Conservation (phyloP, 2,329 filamentous ascomycete genomes). For the Aschersonia sp. region DNA sequence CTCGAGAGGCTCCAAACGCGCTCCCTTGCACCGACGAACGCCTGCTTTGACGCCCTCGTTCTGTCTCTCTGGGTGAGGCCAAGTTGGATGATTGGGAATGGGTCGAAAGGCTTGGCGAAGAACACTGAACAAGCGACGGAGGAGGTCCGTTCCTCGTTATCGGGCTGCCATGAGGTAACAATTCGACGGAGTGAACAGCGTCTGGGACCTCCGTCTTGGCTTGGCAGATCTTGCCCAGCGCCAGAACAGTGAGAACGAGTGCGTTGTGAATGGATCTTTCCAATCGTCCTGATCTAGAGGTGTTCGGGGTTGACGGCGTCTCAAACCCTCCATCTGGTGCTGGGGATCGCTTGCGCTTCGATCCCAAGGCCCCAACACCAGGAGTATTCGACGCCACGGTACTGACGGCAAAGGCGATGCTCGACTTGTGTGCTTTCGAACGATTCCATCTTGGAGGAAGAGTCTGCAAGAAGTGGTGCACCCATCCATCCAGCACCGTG, state of each 20-base stretch:
- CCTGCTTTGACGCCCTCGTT: constrained; percentile 29
- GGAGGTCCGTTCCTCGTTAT: constrained; percentile 34
- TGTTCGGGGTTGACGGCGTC: constrained; percentile 13
- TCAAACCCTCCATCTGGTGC: constrained; percentile 18
- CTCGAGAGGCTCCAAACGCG: constrained; percentile 8
- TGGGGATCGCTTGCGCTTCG: constrained; percentile 44
- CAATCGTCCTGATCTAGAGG: constrained; percentile 31
- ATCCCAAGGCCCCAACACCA: constrained; percentile 15
- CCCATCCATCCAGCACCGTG: constrained; percentile 35
- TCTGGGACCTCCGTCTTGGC: constrained; percentile 40
- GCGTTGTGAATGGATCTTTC: constrained; percentile 64
- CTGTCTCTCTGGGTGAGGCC: constrained; percentile 37
- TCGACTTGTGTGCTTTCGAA: constrained; percentile 12
- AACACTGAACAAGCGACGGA: constrained; percentile 39
- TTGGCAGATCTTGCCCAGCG: constrained; percentile 70
- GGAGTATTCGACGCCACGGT: constrained; percentile 9
- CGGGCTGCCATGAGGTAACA: constrained; percentile 19
- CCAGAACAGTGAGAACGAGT: constrained; percentile 68
- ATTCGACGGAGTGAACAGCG: constrained; percentile 28
- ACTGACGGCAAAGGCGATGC: constrained; percentile 18
- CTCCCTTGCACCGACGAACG: constrained; percentile 35
- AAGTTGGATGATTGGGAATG: constrained; percentile 34
- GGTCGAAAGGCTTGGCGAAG: constrained; percentile 30
- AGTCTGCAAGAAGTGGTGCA: constrained; percentile 35
- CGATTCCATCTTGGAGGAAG: constrained; percentile 20